Evolutionary conservation across 345 rosid species (phyloP), one percentile per base, ranked within the genome.

Genomic region (Bruguiera gymnorhiza): DNA sequence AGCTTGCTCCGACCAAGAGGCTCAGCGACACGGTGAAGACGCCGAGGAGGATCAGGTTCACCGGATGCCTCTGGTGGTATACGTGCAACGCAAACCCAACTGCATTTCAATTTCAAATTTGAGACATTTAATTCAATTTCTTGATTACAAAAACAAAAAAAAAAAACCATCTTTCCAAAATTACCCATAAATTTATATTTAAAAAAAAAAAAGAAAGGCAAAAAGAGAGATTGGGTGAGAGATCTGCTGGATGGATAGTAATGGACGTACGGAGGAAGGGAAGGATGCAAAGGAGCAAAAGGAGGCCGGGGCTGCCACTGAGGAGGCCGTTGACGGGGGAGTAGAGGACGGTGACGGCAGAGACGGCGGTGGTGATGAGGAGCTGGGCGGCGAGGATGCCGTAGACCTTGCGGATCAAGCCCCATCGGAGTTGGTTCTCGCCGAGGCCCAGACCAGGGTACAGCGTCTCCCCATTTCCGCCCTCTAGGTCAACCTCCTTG

Each of bases 361-460:
- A 86, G 73, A 95, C 87, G 66, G 83, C 32, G 69, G 97, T 95
- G 73, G 97, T 92, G 60, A 95, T 83, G 32, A 92, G 77, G 65
- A 95, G 77, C 91, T 95, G 97, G 0, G 84, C 93, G 0, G 97
- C 71, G 31, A 95, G 83, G 70, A 95, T 92, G 5, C 92, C 93
- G 72, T 92, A 95, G 65, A 92, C 97, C 72, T 95, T 95, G 63
- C 92, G 96, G 68, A 91, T 87, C 78, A 95, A 86, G 15, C 92
- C 97, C 97, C 97, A 94, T 18, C 98, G 93, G 68, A 89, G 93
- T 70, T 88, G 88, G 80, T 88, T 88, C 83, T 94, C 99, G 30
- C 95, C 97, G 62, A 69, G 71, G 78, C 97, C 78, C 57, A 94
- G 81, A 57, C 93, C 97, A 1, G 97, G 96, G 70, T 85, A 94